Base-by-base conservation (phyloP, 2,329 filamentous ascomycete species). In the Aciculosporium take region DNA sequence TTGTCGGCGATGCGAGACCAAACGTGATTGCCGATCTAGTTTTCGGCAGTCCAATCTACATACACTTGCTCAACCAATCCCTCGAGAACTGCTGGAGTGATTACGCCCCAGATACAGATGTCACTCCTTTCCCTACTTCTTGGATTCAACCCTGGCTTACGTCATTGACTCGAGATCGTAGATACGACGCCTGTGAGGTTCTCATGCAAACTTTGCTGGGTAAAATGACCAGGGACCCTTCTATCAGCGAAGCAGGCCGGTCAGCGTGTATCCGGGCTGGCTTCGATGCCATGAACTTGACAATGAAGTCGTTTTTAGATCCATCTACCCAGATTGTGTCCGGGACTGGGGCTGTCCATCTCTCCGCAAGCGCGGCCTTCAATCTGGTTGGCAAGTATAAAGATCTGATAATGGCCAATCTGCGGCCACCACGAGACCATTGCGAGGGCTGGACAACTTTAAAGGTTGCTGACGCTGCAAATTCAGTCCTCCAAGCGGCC, bases 11-110 rank as follows among this genome's bases (percentile, higher is more conserved):
- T 24, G 84, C 89, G 39, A 81, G 84, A 1, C 81, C 86, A 3
- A 79, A 79, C 32, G 77, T 81, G 27, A 76, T 96, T 37, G 76
- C 86, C n/a, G 87, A 95, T 55, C 74, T 87, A 48, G 74, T 94
- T 33, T 84, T 91, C 51, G 75, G 73, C 44, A 87, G 82, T 46
- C 78, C 79, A 7, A 69, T 74, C 3, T 76, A 84, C 51, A 69
- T 70, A 27, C 62, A 62, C n/a, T 57, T 84, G 6, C 68, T 88
- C 10, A 60, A 65, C 7, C 74, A 79, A 47, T 79, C 79, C 12
- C 64, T 78, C 33, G 66, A 72, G 18, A 51, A 60, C 31, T 61
- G 56, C 45, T 63, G 60, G 60, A 54, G 48, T 36, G 55, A 52
- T 2, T 53, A 53, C n/a, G 69, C 73, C 27, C 56, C 65, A 10